A percentile compares a stretch with the other conserved stretches of the same genome.
Conservation (phyloP, 176 grass and related monocot genomes). For the Raddia guianensis region DNA sequence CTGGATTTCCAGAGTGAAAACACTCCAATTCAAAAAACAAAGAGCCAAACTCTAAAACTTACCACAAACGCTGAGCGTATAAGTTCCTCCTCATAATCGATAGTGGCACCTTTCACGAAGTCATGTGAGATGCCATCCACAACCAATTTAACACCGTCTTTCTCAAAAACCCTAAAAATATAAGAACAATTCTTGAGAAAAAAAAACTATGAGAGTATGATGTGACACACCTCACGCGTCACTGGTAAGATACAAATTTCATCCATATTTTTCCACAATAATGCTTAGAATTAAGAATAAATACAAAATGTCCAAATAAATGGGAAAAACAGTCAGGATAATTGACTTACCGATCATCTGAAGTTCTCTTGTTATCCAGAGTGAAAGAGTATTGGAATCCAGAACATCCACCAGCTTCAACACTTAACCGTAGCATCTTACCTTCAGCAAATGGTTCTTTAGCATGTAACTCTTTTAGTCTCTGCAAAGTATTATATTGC, state of each 20-base stretch:
- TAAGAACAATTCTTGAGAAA: neutral
- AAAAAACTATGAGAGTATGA: neutral
- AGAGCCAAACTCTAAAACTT: slow-evolving; percentile 30
- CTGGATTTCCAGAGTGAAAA: neutral
- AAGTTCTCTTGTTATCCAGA: slow-evolving; percentile 65
- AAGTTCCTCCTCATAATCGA: slow-evolving; percentile 91
- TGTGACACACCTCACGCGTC: neutral
- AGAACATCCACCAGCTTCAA: slow-evolving; percentile 93
- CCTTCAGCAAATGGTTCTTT: slow-evolving; percentile 60
- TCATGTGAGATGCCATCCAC: slow-evolving; percentile 89
- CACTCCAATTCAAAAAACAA: slow-evolving; percentile 8
- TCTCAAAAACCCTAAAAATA: slow-evolving; percentile 75
- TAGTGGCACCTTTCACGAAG: slow-evolving; percentile 86
- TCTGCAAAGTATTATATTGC: slow-evolving; percentile 52
- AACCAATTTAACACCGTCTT: slow-evolving; percentile 76
- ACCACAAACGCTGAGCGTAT: slow-evolving; percentile 87
- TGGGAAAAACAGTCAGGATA: neutral
- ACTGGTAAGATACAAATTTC: neutral
- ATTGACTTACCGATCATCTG: slow-evolving; percentile 41
- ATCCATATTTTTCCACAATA: neutral
- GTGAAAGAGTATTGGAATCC: slow-evolving; percentile 88
- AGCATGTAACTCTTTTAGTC: slow-evolving; percentile 71
- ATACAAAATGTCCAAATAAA: neutral
- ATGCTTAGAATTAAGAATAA: neutral
- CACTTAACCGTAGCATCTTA: slow-evolving; percentile 80